Evolutionary conservation across 1,284 basidiomycete species (phyloP).

Genomic region (Fomitopsis betulina): DNA sequence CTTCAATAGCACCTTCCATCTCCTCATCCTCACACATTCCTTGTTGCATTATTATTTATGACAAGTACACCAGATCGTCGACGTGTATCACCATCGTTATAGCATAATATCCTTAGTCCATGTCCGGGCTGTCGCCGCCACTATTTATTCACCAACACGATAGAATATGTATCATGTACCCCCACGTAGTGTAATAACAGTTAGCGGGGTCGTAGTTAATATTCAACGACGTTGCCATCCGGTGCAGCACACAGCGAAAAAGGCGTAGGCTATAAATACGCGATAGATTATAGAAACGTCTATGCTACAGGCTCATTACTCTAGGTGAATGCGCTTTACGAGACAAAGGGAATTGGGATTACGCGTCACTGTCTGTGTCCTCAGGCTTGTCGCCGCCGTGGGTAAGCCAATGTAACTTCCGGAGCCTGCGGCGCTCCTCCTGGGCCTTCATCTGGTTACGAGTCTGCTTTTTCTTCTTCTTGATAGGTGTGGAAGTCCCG

Average conservation of each 20-base stretch:
- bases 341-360: neutral
- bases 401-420: conserved; percentile 83
- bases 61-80: neutral
- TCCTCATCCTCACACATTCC: neutral
- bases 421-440: conserved; percentile 75
- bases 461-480: conserved; percentile 90
- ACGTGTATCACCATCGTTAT: neutral
- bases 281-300: neutral
- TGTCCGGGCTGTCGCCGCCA: neutral
- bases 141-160: neutral
- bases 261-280: neutral
- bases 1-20: neutral
- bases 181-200: neutral
- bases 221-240: neutral
- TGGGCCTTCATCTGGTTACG: conserved; percentile 88
- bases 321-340: neutral
- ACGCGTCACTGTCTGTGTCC: conserved; percentile 55
- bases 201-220: neutral
- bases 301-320: neutral
- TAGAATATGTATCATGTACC: neutral
- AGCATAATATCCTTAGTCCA: neutral
- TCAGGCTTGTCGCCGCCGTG: conserved; percentile 79
- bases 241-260: neutral
- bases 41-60: neutral
- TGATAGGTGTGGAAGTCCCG: conserved; percentile 39